Evolutionary conservation across 148 eudicot species (phyloP).

Genomic region (Rheum nobile): DNA sequence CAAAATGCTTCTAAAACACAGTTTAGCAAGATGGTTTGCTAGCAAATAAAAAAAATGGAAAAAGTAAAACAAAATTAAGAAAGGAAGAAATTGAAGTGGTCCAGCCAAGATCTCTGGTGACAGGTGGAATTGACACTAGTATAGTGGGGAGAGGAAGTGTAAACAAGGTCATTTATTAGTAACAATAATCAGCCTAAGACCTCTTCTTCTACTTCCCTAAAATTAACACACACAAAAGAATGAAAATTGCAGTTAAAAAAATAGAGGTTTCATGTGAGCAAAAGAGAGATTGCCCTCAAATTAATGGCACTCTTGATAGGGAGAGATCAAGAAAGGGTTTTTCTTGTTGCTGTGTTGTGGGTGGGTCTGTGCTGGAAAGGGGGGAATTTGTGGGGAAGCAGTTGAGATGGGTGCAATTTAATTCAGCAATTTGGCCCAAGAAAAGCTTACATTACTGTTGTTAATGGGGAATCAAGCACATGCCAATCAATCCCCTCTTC

Average conservation of each 20-base stretch:
- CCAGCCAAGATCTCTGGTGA: neutral
- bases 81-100: neutral
- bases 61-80: neutral
- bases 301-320: neutral
- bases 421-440: neutral
- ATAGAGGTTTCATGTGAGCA: slow-evolving; percentile 1
- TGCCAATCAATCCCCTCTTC: neutral
- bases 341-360: slow-evolving; percentile 5
- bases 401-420: neutral
- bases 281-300: neutral
- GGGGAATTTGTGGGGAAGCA: neutral
- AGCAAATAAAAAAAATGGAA: neutral
- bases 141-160: neutral
- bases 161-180: neutral
- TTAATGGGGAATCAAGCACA: neutral
- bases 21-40: neutral
- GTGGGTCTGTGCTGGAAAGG: slow-evolving; percentile 4
- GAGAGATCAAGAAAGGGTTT: neutral
- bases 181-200: neutral
- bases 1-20: neutral
- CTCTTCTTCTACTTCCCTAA: neutral
- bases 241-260: neutral
- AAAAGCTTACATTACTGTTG: neutral
- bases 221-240: neutral
- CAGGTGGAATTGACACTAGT: slow-evolving; percentile 2